Evolutionary conservation across 805 yeast genomes (phyloP), one percentile per base, ranked within the genome.

Genomic region (Tetrapisispora iriomotensis): DNA sequence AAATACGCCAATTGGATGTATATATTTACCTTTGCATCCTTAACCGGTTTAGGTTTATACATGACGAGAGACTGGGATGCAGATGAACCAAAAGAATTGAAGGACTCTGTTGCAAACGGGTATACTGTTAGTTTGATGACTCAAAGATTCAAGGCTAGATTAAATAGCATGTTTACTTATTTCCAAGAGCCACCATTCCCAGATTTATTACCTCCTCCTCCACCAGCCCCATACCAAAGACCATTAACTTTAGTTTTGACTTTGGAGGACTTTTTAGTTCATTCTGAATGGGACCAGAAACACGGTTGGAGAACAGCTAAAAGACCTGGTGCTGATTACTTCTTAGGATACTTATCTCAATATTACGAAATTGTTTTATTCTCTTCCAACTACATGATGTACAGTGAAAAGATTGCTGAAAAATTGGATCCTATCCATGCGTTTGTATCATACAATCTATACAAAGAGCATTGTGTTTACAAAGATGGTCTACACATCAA

Each of bases 301-400:
- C 72, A 77, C 58, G 98, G 98, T 39, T 92, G 99, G 99, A 80
- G 92, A 67, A 90, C 96, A 13, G 97, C 95, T 23, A 92, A 92
- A 71, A 85, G 99, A 68, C 97, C 98, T 25, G 99, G 98, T 46
- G 79, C 86, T 45, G 98, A 94, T 63, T 92, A 92, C 69, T 92
- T 92, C 66, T 68, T 92, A 58, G 95, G 94, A 22, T 92, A 92
- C 64, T 69, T 92, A 51, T 83, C 96, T 7, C 95, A 85, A 66
- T 90, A 87, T 69, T 92, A 90, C 64, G 99, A 92, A 67, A 80
- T 92, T 58, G 97, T 92, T 38, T 67, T 94, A 34, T 92, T 92
- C 60, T 77, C 90, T 25, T 78, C 87, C 44, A 84, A 84, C 59
- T 81, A 82, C 53, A 80, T 79, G 77, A 81, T 82, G 70, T 82